These are phyloP conservation scores for Oryza glumipatula DNA, from an alignment of 176 grass and related monocot genomes.

Conservation along the genomic window DNA sequence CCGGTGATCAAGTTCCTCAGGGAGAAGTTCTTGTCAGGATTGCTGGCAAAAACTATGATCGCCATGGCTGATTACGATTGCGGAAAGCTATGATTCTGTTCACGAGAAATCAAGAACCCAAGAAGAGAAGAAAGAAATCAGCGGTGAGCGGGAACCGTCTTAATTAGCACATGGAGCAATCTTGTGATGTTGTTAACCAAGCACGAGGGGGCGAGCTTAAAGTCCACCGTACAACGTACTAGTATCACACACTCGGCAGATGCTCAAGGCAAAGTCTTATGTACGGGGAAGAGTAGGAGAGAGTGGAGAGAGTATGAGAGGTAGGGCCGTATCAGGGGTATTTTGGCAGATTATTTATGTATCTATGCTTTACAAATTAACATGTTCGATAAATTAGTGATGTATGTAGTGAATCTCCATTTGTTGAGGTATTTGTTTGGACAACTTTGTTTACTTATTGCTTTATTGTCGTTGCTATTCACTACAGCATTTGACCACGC, in stretches of 20 bases:
- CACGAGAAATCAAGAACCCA: neutral
- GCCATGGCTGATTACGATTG: constrained; percentile 46
- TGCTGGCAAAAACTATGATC: constrained; percentile 40
- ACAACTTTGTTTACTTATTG: neutral
- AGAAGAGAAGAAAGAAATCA: neutral
- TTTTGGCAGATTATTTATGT: too few species aligned
- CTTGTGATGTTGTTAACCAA: neutral
- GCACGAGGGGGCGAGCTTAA: neutral
- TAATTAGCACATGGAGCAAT: constrained; percentile 4
- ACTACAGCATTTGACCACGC: neutral
- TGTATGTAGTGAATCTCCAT: neutral
- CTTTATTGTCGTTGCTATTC: neutral
- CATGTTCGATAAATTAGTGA: neutral
- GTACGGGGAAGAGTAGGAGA: too few species aligned
- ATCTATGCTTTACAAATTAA: neutral
- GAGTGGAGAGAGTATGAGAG: too few species aligned
- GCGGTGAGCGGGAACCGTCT: neutral
- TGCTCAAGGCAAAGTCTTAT: neutral
- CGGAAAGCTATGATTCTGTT: constrained; percentile 34
- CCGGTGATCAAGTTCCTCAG: constrained; percentile 45
- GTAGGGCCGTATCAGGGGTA: too few species aligned
- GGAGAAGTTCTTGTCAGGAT: constrained; percentile 48
- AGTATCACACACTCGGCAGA: neutral
- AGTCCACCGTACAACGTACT: constrained; percentile 23
- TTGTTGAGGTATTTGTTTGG: neutral